Evolutionary conservation across 1,139 yeast species (phyloP).

Genomic region (Nakaseomyces uthaithaninus): DNA sequence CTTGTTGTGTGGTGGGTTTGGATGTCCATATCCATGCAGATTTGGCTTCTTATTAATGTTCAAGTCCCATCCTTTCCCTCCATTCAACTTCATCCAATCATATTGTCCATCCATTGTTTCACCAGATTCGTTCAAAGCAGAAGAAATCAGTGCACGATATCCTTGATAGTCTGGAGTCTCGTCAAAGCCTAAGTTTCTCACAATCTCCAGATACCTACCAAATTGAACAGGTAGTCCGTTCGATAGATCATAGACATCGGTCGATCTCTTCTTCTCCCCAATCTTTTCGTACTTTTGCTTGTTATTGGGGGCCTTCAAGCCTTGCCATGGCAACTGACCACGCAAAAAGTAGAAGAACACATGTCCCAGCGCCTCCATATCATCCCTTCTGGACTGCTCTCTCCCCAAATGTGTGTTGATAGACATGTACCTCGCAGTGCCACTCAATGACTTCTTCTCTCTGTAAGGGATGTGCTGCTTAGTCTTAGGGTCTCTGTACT

Average conservation of each 20-base stretch:
- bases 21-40: constrained; percentile 74
- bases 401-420: constrained; percentile 95
- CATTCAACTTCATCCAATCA: constrained; percentile 79
- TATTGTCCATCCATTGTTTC: constrained; percentile 57
- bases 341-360: constrained; percentile 91
- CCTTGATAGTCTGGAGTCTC: constrained; percentile 74
- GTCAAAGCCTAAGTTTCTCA: constrained; percentile 63
- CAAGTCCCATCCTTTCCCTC: constrained; percentile 79
- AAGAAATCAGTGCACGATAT: constrained; percentile 54
- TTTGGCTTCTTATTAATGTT: constrained; percentile 71
- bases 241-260: constrained; percentile 61
- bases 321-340: constrained; percentile 98
- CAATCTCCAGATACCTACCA: constrained; percentile 67
- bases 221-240: constrained; percentile 66
- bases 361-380: constrained; percentile 90
- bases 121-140: constrained; percentile 52
- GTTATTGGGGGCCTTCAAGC: constrained; percentile 80
- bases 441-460: constrained; percentile 92
- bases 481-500: constrained; percentile 90
- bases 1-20: constrained; percentile 45
- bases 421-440: constrained; percentile 94
- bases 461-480: constrained; percentile 94
- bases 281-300: constrained; percentile 76
- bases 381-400: constrained; percentile 95
- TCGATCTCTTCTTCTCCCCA: constrained; percentile 68